These are phyloP conservation scores for Gossypium arboreum DNA, from an alignment of 345 rosid genomes.

Conservation along the genomic window DNA sequence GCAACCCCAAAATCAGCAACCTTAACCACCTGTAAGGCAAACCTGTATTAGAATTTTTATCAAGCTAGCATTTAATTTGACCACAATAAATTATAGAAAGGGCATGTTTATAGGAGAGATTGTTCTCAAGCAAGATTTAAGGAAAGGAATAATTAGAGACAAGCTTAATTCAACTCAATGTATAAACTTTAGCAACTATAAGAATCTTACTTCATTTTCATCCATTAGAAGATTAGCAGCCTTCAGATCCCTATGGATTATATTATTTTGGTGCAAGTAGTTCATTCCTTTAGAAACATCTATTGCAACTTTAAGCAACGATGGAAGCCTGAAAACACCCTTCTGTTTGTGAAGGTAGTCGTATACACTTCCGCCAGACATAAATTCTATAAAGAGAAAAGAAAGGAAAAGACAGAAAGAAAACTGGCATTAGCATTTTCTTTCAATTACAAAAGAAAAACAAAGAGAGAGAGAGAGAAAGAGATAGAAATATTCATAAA, in stretches of 20 bases:
- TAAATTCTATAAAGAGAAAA: conserved; percentile 50
- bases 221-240: conserved; percentile 96
- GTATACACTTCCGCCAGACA: conserved; percentile 98
- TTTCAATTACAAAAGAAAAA: neutral
- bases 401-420: conserved; percentile 1
- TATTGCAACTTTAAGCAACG: conserved; percentile 79
- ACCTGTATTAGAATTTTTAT: neutral
- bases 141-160: neutral
- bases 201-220: conserved; percentile 79
- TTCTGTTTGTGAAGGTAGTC: conserved; percentile 94
- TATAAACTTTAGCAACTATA: conserved; percentile 1
- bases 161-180: neutral
- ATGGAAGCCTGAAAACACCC: conserved; percentile 89
- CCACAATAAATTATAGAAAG: neutral
- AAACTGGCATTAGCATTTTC: neutral
- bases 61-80: neutral
- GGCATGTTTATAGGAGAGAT: neutral
- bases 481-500: neutral
- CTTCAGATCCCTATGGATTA: conserved; percentile 95
- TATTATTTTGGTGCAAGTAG: conserved; percentile 91
- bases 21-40: conserved; percentile 67
- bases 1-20: conserved; percentile 99
- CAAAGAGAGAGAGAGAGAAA: neutral
- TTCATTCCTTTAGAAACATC: conserved; percentile 98
- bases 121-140: neutral